Evolutionary conservation across 768 basidiomycete genomes (phyloP).

Genomic region (Pleurotus giganteus): DNA sequence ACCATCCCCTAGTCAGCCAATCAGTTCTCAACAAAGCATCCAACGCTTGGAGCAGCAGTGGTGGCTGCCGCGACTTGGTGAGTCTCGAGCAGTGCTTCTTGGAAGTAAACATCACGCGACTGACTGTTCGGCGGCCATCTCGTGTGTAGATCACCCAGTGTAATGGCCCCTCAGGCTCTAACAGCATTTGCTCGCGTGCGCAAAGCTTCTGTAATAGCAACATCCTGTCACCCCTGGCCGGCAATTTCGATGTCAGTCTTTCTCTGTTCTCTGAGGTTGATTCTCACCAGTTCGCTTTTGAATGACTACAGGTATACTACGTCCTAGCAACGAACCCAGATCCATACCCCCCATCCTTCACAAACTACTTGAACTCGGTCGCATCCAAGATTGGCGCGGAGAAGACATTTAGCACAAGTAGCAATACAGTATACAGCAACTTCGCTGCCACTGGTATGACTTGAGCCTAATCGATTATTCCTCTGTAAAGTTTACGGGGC

Average conservation of each 20-base stretch:
- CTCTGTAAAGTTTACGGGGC: neutral
- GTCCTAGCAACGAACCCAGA: conserved; percentile 43
- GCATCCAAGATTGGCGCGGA: conserved; percentile 43
- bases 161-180: conserved; percentile 39
- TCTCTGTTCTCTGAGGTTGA: neutral
- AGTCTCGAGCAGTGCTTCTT: neutral
- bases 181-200: conserved; percentile 52
- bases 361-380: conserved; percentile 27
- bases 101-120: neutral
- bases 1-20: conserved; percentile 49
- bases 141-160: conserved; percentile 49
- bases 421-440: conserved; percentile 40
- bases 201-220: conserved; percentile 58
- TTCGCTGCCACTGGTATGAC: conserved; percentile 46
- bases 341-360: conserved; percentile 48
- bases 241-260: conserved; percentile 48
- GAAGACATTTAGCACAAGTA: conserved; percentile 39
- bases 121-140: neutral
- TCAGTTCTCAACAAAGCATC: conserved; percentile 41
- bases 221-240: conserved; percentile 51
- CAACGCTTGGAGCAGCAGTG: conserved; percentile 36
- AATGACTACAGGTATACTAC: conserved; percentile 41
- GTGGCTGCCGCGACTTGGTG: conserved; percentile 53
- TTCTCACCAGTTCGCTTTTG: neutral
- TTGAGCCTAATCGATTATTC: neutral